A percentile compares a stretch with the other conserved stretches of the same genome.
These are phyloP conservation scores for Picochlorum sp. DNA, from an alignment of 139 green algal species.

Conservation along the genomic window DNA sequence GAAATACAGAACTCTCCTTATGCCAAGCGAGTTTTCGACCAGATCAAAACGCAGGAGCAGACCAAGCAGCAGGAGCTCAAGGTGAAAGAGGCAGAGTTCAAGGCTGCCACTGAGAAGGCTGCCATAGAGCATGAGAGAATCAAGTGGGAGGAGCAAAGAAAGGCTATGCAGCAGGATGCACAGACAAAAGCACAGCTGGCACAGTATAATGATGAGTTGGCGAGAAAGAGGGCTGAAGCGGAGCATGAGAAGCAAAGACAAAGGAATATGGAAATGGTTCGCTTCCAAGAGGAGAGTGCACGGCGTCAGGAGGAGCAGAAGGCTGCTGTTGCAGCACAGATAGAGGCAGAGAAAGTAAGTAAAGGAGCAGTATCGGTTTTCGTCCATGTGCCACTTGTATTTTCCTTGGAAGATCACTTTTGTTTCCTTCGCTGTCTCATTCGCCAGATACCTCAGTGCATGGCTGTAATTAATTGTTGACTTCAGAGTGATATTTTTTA, in stretches of 20 bases:
- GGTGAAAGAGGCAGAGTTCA: constrained; percentile 62
- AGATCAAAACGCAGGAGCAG: constrained; percentile 81
- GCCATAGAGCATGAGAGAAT: constrained; percentile 69
- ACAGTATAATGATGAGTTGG: constrained; percentile 75
- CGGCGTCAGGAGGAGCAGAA: constrained; percentile 66
- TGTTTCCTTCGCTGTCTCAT: too few relatives aligned
- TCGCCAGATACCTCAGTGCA: too few relatives aligned
- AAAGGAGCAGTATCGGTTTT: too few relatives aligned
- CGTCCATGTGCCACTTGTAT: too few relatives aligned
- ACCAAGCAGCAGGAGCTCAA: constrained; percentile 80
- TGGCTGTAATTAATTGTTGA: too few relatives aligned
- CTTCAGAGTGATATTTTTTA: too few relatives aligned
- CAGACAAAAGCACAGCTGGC: constrained; percentile 78
- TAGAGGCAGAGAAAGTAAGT: constrained; percentile 85
- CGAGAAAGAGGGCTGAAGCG: constrained; percentile 42
- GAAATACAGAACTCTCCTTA: constrained; percentile 91
- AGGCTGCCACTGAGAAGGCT: constrained; percentile 41
- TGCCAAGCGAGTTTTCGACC: constrained; percentile 90
- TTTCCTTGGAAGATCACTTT: too few relatives aligned
- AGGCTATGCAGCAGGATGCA: constrained; percentile 71
- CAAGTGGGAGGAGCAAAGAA: constrained; percentile 80
- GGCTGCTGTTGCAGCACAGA: constrained; percentile 63
- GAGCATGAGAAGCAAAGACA: constrained; percentile 71
- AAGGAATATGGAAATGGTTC: constrained; percentile 84
- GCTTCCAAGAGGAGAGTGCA: constrained; percentile 70